Conservation (phyloP, 164 flowering plant species). For the Annona squamosa region DNA sequence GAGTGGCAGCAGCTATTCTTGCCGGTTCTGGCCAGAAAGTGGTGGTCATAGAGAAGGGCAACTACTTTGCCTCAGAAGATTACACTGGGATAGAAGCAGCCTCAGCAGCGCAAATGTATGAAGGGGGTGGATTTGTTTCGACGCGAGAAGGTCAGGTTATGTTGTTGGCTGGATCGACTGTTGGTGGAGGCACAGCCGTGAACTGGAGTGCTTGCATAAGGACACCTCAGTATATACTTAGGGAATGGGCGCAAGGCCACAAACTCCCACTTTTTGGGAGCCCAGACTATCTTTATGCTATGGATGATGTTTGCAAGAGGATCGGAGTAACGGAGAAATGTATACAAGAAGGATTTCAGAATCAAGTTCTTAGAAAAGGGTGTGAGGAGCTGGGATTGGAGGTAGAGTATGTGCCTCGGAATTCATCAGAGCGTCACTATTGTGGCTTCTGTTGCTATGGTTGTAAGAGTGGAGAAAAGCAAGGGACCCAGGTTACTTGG, state of each 20-base stretch:
- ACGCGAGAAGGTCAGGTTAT: slow-evolving; percentile 25
- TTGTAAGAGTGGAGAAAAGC: slow-evolving; percentile 52
- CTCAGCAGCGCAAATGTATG: slow-evolving; percentile 42
- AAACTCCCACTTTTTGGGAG: slow-evolving; percentile 34
- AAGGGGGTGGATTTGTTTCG: slow-evolving; percentile 41
- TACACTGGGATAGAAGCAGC: slow-evolving; percentile 64
- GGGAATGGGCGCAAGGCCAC: slow-evolving; percentile 46
- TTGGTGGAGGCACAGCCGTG: slow-evolving; percentile 72
- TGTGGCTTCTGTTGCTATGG: slow-evolving; percentile 70
- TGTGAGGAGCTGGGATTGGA: slow-evolving; percentile 54
- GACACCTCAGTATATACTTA: slow-evolving; percentile 43
- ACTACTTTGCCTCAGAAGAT: slow-evolving; percentile 41
- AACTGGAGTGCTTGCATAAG: slow-evolving; percentile 75
- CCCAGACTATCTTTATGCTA: slow-evolving; percentile 41
- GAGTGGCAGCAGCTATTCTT: slow-evolving; percentile 65
- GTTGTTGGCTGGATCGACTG: slow-evolving; percentile 59
- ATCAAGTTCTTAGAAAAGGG: slow-evolving; percentile 54
- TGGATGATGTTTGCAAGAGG: slow-evolving; percentile 55
- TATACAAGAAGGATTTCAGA: slow-evolving; percentile 53
- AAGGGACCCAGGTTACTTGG: slow-evolving; percentile 68
- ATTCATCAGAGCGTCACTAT: slow-evolving; percentile 50
- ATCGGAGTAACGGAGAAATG: slow-evolving; percentile 54
- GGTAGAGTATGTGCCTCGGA: slow-evolving; percentile 48
- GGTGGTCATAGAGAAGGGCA: slow-evolving; percentile 61
- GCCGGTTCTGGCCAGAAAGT: slow-evolving; percentile 55